phyloP scores from a whole-genome alignment of 192 early-diverging fungal species.

The Backusella westeae region DNA sequence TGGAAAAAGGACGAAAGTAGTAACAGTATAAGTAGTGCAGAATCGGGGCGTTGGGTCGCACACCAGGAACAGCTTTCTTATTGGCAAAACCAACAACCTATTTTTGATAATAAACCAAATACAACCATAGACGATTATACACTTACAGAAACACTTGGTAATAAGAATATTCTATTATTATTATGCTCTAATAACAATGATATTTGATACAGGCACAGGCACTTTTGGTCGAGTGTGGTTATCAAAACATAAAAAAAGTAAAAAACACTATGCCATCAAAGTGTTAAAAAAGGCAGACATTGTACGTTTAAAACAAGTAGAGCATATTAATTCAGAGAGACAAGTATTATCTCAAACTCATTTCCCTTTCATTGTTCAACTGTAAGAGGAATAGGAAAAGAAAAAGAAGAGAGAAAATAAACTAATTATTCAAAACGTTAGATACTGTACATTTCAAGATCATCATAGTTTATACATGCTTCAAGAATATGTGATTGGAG shows the following conservation, averaged over 20 bases:
- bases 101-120: constrained; percentile 20
- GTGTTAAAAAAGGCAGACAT: constrained; percentile 90
- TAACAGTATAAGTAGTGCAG: background rate
- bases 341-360: constrained; percentile 79
- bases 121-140: constrained; percentile 41
- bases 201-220: constrained; percentile 71
- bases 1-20: constrained; percentile 13
- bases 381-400: constrained; percentile 54
- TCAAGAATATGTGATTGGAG: constrained; percentile 85
- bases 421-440: constrained; percentile 26
- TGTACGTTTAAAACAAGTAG: constrained; percentile 90
- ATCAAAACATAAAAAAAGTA: constrained; percentile 68
- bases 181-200: background rate
- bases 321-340: constrained; percentile 95
- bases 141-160: constrained; percentile 51
- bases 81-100: constrained; percentile 22
- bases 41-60: constrained; percentile 7
- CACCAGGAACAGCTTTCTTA: constrained; percentile 21
- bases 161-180: background rate
- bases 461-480: constrained; percentile 80
- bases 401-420: background rate
- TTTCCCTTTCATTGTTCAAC: constrained; percentile 86
- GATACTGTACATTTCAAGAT: constrained; percentile 88
- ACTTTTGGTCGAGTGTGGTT: constrained; percentile 96
- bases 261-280: constrained; percentile 91